phyloP scores from a whole-genome alignment of 306 rosid genomes.

The Lupinus albus region DNA sequence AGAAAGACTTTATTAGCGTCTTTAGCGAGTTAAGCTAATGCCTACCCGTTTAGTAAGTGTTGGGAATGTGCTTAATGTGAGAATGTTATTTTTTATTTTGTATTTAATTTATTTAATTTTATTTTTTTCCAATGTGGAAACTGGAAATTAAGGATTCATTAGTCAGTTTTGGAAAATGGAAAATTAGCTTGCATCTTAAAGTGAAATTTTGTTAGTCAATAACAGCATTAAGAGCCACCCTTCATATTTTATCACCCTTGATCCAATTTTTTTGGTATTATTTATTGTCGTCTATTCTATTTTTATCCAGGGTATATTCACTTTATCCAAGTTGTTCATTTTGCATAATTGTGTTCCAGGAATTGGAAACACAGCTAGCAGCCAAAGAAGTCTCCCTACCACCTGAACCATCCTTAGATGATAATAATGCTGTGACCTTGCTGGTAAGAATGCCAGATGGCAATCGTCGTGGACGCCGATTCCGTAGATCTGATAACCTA shows the following conservation, averaged over 20 bases:
- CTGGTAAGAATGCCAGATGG: conserved; percentile 96
- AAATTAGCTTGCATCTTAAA: background rate
- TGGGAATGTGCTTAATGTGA: background rate
- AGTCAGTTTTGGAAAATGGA: background rate
- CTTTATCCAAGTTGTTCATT: conserved; percentile 35
- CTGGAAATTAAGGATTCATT: background rate
- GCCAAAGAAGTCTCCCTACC: conserved; percentile 83
- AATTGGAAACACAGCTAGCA: conserved; percentile 73
- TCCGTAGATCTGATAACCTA: conserved; percentile 78
- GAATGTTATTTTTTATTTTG: background rate
- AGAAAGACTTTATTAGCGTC: background rate
- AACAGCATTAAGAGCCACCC: background rate
- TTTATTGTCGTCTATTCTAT: background rate
- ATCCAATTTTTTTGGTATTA: conserved; percentile 2
- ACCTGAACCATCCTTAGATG: conserved; percentile 73
- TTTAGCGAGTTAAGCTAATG: background rate
- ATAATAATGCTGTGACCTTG: conserved; percentile 77
- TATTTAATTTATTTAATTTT: background rate
- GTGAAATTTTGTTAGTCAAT: background rate
- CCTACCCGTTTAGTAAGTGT: background rate
- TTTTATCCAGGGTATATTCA: background rate
- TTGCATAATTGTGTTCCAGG: conserved; percentile 56
- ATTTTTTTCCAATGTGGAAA: background rate
- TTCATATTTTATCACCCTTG: background rate
- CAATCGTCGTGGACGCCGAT: conserved; percentile 87